Base-by-base conservation (phyloP, 2,329 filamentous ascomycete species). In the Ophiostoma quercus region DNA sequence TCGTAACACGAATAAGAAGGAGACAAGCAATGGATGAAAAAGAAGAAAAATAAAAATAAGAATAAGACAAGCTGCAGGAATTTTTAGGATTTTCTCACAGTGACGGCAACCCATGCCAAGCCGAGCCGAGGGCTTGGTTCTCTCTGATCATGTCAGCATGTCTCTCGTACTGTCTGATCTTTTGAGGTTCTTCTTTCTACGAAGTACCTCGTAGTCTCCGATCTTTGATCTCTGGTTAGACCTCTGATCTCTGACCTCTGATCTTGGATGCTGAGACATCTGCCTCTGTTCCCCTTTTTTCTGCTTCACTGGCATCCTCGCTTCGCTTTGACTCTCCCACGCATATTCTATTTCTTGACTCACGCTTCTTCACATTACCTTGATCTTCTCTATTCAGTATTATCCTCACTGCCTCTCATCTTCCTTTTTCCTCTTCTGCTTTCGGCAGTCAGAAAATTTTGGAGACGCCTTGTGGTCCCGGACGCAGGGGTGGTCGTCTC, bases 391-490 rank as follows among this genome's bases (percentile, higher is more conserved):
- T 57, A 22, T 25, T 25, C 22, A 12, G 19, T 2, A 19, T 47
- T 12, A 3, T 51, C 19, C 16, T 51, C 39, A 9, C 39, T 41
- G 11, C 11, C 11, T 41, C 39, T 12, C 19, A 5, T 54, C 51
- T 57, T 57, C 51, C 12, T 4, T 62, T 32, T 62, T 62, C 57
- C 62, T 65, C 34, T 65, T 37, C 62, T 65, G 32, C 62, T 65
- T 65, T 25, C 25, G 57, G 57, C 25, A 32, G 57, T 62, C 57
- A 62, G 22, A 41, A 14, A 41, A 14, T 41, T 39, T 41, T 41
- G 39, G 39, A 41, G 39, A 41, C 39, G 39, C 51, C 51, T 57
- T 57, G 51, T 57, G 51, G 51, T 57, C 51, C 51, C 22, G 47
- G 47, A 51, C 47, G n/a, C 47, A 51, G 47, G 47, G 47, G 47